Evolutionary conservation across 2,329 filamentous ascomycete species (phyloP), one percentile per base, ranked within the genome.

Genomic region (Aspergillus novofumigatus): DNA sequence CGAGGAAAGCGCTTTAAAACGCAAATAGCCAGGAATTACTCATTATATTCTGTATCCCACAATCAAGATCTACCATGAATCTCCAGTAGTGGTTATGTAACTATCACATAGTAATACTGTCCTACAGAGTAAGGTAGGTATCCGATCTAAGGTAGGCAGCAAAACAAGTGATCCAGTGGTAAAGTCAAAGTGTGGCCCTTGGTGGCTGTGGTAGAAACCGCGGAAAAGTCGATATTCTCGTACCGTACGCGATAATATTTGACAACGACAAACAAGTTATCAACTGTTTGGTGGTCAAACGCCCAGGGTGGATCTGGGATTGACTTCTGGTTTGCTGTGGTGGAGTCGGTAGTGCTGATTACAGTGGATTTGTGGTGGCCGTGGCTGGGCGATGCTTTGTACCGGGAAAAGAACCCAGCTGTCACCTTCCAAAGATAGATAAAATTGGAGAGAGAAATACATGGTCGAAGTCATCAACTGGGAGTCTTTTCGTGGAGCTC

Each of bases 191-290:
- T n/a, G 49, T 49, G 53, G 53, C 50, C 52, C 44, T 55, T 4
- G 4, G 55, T 52, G 59, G 56, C 56, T 60, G 60, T 57, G 58
- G 56, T 21, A 56, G 57, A 54, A 56, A 59, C 57, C 50, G 57
- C 59, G 47, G 51, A 60, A 45, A 38, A 58, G 38, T 54, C 54
- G 57, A 54, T 47, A 57, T 52, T 55, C 62, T 60, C 62, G 64
- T 64, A 59, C 14, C 23, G 48, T 38, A 7, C 32, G 14, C 14
- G 5, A 38, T 17, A 38, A 6, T 35, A 35, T 17, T 35, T 7
- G 32, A 17, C 14, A 5, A 35, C 14, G 14, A 35, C 32, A 32
- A 14, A 5, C 29, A 35, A 35, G 32, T 38, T 17, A 17, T 7
- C 32, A 2, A 38, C 32, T 3, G 32, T 17, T 38, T 38, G 29